phyloP scores from a whole-genome alignment of 23 red algal genomes.

The Agarophyton chilense region DNA sequence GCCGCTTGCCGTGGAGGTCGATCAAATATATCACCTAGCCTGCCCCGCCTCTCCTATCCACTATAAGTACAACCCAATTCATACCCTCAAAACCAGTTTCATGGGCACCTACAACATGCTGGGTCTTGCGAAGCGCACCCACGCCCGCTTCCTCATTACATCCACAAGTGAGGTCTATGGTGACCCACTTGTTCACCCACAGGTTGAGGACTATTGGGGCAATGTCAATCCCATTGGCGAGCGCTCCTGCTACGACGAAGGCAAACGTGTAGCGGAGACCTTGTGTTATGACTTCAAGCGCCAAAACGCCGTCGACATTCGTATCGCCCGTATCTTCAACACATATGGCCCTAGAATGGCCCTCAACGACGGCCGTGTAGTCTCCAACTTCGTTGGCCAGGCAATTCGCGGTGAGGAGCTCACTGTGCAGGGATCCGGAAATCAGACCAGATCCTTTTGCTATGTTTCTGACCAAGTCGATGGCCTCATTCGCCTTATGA shows the following conservation, averaged over 20 bases:
- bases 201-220: conserved; percentile 95
- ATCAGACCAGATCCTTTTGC: conserved; percentile 98
- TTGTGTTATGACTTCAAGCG: conserved; percentile 96
- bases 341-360: conserved; percentile 99
- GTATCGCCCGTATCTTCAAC: conserved; percentile 98
- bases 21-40: conserved; percentile 97
- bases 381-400: conserved; percentile 96
- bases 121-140: conserved; percentile 93
- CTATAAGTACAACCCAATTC: conserved; percentile 99
- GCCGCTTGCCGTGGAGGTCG: conserved; percentile 82
- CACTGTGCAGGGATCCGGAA: conserved; percentile 92
- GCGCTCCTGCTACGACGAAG: conserved; percentile 97
- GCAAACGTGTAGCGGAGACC: conserved; percentile 97
- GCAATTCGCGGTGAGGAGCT: conserved; percentile 89
- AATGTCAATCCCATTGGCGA: conserved; percentile 99
- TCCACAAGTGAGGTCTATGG: conserved; percentile 98
- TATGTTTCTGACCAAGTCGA: conserved; percentile 95
- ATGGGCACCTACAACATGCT: conserved; percentile 99
- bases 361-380: conserved; percentile 96
- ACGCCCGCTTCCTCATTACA: conserved; percentile 92
- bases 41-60: conserved; percentile 99
- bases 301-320: conserved; percentile 94
- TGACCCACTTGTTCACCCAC: conserved; percentile 93
- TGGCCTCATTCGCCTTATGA: conserved; percentile 95
- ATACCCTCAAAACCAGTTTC: conserved; percentile 97